These are phyloP conservation scores for Lipomyces oligophaga DNA, from an alignment of 805 yeast genomes.

Conservation along the genomic window DNA sequence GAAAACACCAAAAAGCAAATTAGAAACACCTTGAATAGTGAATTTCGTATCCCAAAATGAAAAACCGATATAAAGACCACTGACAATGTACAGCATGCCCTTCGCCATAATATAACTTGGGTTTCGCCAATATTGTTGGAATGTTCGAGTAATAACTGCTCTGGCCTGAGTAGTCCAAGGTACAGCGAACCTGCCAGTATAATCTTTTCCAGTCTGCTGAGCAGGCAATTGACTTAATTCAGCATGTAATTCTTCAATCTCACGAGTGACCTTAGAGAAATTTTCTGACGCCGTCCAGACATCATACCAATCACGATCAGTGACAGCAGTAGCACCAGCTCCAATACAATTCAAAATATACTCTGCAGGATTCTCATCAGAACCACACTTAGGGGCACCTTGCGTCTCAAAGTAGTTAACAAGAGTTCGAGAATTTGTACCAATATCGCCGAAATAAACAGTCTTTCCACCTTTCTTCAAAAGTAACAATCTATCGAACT, in stretches of 20 bases:
- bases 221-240: constrained; percentile 29
- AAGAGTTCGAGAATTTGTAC: constrained; percentile 55
- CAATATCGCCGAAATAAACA: constrained; percentile 79
- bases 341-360: constrained; percentile 72
- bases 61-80: constrained; percentile 69
- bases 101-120: constrained; percentile 62
- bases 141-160: constrained; percentile 44
- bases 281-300: constrained; percentile 56
- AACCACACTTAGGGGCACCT: constrained; percentile 65
- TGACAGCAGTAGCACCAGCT: constrained; percentile 71
- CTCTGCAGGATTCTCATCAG: constrained; percentile 68
- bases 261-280: constrained; percentile 35
- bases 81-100: constrained; percentile 45
- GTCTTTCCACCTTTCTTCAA: constrained; percentile 75
- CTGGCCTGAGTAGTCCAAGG: constrained; percentile 47
- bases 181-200: constrained; percentile 42
- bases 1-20: constrained; percentile 55
- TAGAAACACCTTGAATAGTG: constrained; percentile 52
- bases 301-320: constrained; percentile 57
- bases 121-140: constrained; percentile 53
- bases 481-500: constrained; percentile 62
- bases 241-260: constrained; percentile 38
- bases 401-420: constrained; percentile 63
- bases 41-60: constrained; percentile 58
- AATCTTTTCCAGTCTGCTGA: constrained; percentile 30